Conservation (phyloP, 2,329 filamentous ascomycete species). For the Diaporthe capsici region DNA sequence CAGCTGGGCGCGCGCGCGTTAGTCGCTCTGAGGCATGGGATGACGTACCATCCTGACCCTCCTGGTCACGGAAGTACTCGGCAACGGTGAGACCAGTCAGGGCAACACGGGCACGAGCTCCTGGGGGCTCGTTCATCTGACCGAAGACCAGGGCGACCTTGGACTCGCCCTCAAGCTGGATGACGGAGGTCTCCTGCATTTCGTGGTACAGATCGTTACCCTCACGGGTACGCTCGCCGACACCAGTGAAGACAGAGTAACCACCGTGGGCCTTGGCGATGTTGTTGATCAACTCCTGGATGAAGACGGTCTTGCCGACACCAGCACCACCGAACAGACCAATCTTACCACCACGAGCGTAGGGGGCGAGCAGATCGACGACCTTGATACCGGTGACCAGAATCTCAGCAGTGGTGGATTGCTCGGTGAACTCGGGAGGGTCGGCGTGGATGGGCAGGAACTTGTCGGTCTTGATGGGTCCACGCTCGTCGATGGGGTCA, state of each 20-base stretch:
- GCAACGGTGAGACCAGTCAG: slow-evolving; percentile 88
- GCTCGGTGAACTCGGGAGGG: slow-evolving; percentile 91
- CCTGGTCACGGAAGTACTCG: slow-evolving; percentile 83
- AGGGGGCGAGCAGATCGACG: slow-evolving; percentile 97
- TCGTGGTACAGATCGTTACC: slow-evolving; percentile 99
- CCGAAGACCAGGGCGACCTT: slow-evolving; percentile 99
- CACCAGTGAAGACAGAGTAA: slow-evolving; percentile 99
- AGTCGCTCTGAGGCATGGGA: background rate
- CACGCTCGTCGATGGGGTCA: slow-evolving; percentile 99
- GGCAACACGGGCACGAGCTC: slow-evolving; percentile 99
- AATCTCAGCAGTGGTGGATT: slow-evolving; percentile 96
- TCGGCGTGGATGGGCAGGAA: slow-evolving; percentile 93
- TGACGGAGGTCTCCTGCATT: slow-evolving; percentile 99
- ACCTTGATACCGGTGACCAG: slow-evolving; percentile 99
- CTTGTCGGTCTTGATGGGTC: slow-evolving; percentile 95
- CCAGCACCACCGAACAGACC: slow-evolving; percentile 99
- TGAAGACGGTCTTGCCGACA: slow-evolving; percentile 99
- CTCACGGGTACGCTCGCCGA: slow-evolving; percentile 99
- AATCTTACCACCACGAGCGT: slow-evolving; percentile 99
- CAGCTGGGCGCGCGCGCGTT: slow-evolving; percentile 43
- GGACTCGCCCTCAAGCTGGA: slow-evolving; percentile 98
- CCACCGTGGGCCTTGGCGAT: slow-evolving; percentile 99
- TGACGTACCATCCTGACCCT: slow-evolving; percentile 86
- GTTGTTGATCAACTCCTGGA: slow-evolving; percentile 99
- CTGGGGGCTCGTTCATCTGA: slow-evolving; percentile 99